A percentile compares a stretch with the other conserved stretches of the same genome.
Conservation (phyloP, 2,329 filamentous ascomycete species). For the Diaporthe humulicola region DNA sequence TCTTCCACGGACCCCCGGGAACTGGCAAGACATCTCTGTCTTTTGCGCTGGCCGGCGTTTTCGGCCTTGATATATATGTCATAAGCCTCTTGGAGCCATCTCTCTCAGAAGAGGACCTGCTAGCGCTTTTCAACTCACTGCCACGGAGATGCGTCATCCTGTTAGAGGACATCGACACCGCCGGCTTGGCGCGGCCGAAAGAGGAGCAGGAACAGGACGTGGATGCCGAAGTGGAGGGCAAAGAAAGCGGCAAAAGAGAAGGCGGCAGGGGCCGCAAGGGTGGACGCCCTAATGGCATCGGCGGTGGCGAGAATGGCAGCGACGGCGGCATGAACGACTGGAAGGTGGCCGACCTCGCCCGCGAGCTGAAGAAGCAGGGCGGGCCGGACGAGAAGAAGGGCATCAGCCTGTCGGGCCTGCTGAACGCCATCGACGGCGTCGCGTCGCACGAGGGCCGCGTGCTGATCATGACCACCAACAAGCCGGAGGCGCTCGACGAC, state of each 20-base stretch:
- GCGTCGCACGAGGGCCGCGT: slow-evolving; percentile 83
- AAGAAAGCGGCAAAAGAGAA: slow-evolving; percentile 40
- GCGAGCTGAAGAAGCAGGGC: slow-evolving; percentile 57
- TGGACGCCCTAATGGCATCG: slow-evolving; percentile 17
- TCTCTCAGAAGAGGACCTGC: slow-evolving; percentile 73
- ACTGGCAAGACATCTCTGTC: slow-evolving; percentile 80
- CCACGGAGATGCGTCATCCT: slow-evolving; percentile 75
- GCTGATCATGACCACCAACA: slow-evolving; percentile 87
- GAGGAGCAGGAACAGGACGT: slow-evolving; percentile 42
- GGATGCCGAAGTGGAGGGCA: slow-evolving; percentile 40
- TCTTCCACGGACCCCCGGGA: slow-evolving; percentile 82
- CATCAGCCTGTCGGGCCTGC: slow-evolving; percentile 83
- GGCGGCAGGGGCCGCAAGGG: slow-evolving; percentile 35
- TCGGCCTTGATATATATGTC: slow-evolving; percentile 76
- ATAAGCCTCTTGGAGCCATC: slow-evolving; percentile 71
- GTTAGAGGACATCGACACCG: slow-evolving; percentile 78
- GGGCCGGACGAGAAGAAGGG: slow-evolving; percentile 56
- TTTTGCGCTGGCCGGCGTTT: slow-evolving; percentile 75
- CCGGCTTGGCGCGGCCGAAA: slow-evolving; percentile 65
- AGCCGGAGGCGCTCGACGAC: slow-evolving; percentile 78
- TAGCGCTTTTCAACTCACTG: slow-evolving; percentile 69
- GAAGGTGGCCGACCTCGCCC: slow-evolving; percentile 58
- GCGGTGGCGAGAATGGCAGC: slow-evolving; percentile 17
- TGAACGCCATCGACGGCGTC: slow-evolving; percentile 88
- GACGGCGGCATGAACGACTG: slow-evolving; percentile 46